Conservation (phyloP, 805 yeast species). For the Hanseniaspora singularis region DNA sequence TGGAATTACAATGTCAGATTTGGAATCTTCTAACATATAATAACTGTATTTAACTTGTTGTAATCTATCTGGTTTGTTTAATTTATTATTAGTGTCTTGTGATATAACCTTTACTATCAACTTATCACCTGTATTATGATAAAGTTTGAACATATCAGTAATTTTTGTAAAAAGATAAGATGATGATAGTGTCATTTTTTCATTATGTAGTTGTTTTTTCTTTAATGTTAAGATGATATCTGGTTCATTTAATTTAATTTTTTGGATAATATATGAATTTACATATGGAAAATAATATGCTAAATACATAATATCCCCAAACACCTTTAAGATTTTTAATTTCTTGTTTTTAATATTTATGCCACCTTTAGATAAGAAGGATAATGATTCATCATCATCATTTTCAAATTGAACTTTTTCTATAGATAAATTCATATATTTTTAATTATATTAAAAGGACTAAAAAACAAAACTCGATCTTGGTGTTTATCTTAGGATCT, state of each 20-base stretch:
- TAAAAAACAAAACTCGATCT: no score
- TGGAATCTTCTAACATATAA: background rate
- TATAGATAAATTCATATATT: conserved; percentile 7
- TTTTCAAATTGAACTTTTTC: conserved; percentile 16
- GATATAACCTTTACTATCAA: no score
- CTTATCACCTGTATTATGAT: no score
- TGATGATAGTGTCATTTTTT: background rate
- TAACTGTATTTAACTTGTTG: no score
- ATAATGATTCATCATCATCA: conserved; percentile 8
- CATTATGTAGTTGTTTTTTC: background rate
- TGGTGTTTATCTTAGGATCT: no score
- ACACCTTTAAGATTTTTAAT: conserved; percentile 25
- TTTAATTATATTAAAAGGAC: background rate
- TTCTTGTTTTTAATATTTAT: background rate
- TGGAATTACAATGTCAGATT: background rate
- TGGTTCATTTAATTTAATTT: conserved; percentile 18
- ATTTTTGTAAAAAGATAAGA: background rate
- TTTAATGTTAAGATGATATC: conserved; percentile 7
- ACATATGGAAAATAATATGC: conserved; percentile 47
- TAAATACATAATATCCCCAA: conserved; percentile 51
- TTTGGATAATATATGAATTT: conserved; percentile 26
- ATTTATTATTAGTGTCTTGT: no score
- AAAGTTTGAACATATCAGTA: conserved; percentile 1
- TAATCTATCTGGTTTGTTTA: no score
- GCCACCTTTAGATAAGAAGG: conserved; percentile 1